Percentiles rank a stretch among this genome's conserved stretches.
Conservation (phyloP, 2,329 filamentous ascomycete species). For the Plenodomus lindquistii region DNA sequence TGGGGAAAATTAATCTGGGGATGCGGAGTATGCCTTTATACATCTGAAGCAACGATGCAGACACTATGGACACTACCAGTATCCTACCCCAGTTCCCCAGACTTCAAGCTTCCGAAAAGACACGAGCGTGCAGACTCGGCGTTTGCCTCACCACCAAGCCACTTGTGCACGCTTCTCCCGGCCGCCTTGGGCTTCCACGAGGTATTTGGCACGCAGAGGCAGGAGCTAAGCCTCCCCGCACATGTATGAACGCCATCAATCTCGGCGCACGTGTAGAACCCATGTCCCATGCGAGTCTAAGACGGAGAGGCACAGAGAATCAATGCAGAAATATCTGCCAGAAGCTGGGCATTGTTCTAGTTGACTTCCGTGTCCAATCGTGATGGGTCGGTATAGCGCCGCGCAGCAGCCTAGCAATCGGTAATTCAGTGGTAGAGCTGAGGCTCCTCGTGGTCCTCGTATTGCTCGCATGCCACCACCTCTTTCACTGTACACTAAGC, state of each 20-base stretch:
- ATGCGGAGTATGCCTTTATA: conserved; percentile 25
- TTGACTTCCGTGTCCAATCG: conserved; percentile 3
- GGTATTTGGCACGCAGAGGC: conserved; percentile 11
- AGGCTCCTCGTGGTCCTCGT: background rate
- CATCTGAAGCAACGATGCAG: background rate
- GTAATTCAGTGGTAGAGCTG: conserved; percentile 7
- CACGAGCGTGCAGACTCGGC: conserved; percentile 12
- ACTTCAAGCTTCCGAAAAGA: conserved; percentile 17
- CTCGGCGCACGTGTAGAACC: conserved; percentile 9
- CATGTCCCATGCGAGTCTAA: conserved; percentile 5
- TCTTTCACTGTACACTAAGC: background rate
- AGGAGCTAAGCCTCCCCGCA: conserved; percentile 14
- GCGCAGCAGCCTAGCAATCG: conserved; percentile 2
- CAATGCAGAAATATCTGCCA: conserved; percentile 11
- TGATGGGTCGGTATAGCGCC: conserved; percentile 1
- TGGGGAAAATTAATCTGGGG: conserved; percentile 29
- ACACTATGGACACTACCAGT: background rate
- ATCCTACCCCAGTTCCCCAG: conserved; percentile 5
- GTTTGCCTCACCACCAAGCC: conserved; percentile 26
- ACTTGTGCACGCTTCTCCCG: conserved; percentile 23
- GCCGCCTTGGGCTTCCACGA: conserved; percentile 24
- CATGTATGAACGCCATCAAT: conserved; percentile 7
- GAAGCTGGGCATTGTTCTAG: conserved; percentile 19
- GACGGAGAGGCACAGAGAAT: background rate
- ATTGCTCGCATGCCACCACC: too few species aligned